Conservation (phyloP, 1,139 yeast species). For the Geotrichum bryndzae region DNA sequence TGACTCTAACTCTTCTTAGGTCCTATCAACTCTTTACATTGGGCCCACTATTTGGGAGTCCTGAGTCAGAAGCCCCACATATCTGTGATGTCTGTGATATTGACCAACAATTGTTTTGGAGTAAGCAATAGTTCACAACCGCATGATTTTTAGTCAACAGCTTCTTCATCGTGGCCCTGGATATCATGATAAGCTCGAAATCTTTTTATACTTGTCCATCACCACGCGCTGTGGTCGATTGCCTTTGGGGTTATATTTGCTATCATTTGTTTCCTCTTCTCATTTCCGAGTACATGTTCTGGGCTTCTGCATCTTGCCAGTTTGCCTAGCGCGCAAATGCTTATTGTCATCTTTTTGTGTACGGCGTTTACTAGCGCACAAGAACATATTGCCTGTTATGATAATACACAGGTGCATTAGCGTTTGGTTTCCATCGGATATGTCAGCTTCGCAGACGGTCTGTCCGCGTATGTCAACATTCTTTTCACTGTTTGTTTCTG, state of each 20-base stretch:
- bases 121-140: constrained; percentile 46
- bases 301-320: constrained; percentile 47
- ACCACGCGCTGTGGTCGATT: constrained; percentile 47
- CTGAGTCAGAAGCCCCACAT: constrained; percentile 48
- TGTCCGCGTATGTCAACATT: constrained; percentile 54
- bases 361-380: constrained; percentile 52
- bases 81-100: constrained; percentile 52
- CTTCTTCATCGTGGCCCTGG: constrained; percentile 52
- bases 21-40: constrained; percentile 49
- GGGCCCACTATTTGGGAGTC: constrained; percentile 51
- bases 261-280: constrained; percentile 44
- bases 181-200: constrained; percentile 55
- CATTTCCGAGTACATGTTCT: constrained; percentile 53
- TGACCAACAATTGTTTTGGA: constrained; percentile 53
- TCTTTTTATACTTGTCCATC: constrained; percentile 50
- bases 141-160: constrained; percentile 50
- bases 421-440: constrained; percentile 47
- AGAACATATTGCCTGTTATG: constrained; percentile 43
- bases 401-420: constrained; percentile 41
- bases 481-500: constrained; percentile 52
- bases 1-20: constrained; percentile 48
- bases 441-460: constrained; percentile 48
- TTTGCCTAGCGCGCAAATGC: constrained; percentile 53
- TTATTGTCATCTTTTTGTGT: constrained; percentile 48
- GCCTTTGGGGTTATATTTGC: constrained; percentile 46